A percentile compares a stretch with the other conserved stretches of the same genome.
These are phyloP conservation scores for Peniophora sp. DNA, from an alignment of 1,284 basidiomycete genomes.

Conservation along the genomic window DNA sequence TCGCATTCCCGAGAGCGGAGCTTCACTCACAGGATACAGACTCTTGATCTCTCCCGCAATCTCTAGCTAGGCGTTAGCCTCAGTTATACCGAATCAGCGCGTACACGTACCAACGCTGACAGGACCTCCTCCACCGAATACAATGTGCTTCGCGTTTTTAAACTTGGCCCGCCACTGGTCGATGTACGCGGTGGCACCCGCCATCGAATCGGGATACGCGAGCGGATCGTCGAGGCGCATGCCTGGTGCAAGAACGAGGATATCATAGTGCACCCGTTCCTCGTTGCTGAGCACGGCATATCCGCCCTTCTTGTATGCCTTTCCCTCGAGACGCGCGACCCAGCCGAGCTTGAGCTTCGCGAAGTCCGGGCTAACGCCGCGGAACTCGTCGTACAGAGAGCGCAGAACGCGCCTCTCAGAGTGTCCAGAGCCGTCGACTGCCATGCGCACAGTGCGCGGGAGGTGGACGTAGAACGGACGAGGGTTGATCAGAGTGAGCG, in stretches of 20 bases:
- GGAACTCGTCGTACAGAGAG: constrained; percentile 28
- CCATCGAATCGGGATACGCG: constrained; percentile 29
- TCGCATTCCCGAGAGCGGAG: not conserved
- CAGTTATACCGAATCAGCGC: not conserved
- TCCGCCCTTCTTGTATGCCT: constrained; percentile 29
- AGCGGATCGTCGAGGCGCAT: constrained; percentile 42
- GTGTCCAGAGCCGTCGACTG: constrained; percentile 19
- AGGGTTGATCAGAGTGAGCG: constrained; percentile 25
- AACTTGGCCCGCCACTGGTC: constrained; percentile 35
- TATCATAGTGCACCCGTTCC: constrained; percentile 40
- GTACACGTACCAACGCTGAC: constrained; percentile 44
- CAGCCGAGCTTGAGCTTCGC: constrained; percentile 34
- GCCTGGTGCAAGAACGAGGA: constrained; percentile 52
- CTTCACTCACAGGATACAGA: constrained; percentile 30
- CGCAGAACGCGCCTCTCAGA: constrained; percentile 25
- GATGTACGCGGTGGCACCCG: constrained; percentile 18
- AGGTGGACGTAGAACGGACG: constrained; percentile 23
- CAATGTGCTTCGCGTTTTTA: constrained; percentile 37
- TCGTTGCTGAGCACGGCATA: constrained; percentile 37
- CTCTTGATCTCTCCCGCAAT: constrained; percentile 53
- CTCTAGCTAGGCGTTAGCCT: constrained; percentile 27
- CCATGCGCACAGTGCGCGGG: constrained; percentile 22
- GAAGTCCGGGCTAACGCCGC: constrained; percentile 32
- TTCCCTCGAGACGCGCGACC: constrained; percentile 33
- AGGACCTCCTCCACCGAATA: constrained; percentile 54